Conservation (phyloP, 306 rosid species). For the Pyrus bretschneideri region DNA sequence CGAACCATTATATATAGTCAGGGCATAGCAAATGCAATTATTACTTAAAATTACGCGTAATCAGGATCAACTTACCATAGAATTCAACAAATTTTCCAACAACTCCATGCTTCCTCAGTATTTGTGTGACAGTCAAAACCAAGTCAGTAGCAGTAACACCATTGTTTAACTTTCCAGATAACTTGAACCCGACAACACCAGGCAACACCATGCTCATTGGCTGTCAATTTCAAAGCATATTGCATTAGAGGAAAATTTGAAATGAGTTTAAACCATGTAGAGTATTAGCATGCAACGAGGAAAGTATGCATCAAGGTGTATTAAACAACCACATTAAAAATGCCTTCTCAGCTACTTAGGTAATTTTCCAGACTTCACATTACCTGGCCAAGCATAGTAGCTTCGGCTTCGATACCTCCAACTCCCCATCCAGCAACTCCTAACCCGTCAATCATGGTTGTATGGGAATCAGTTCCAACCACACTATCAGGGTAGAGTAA, state of each 20-base stretch:
- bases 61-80: conserved; percentile 48
- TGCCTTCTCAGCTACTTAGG: not conserved
- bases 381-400: conserved; percentile 97
- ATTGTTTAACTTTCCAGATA: conserved; percentile 64
- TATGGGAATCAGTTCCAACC: conserved; percentile 94
- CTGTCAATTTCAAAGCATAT: conserved; percentile 40
- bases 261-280: conserved; percentile 6
- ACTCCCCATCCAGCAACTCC: conserved; percentile 99
- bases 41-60: not conserved
- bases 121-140: conserved; percentile 90
- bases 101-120: conserved; percentile 88
- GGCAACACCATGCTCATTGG: conserved; percentile 98
- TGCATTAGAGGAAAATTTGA: conserved; percentile 6
- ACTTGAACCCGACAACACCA: conserved; percentile 91
- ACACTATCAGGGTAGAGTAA: conserved; percentile 92
- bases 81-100: conserved; percentile 96
- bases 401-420: conserved; percentile 97
- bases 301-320: not conserved
- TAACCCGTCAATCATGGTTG: conserved; percentile 93
- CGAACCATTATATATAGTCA: not conserved
- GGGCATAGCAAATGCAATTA: not conserved
- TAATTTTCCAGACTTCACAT: conserved; percentile 12
- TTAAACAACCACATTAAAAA: not conserved
- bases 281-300: conserved; percentile 9
- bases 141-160: conserved; percentile 94